A percentile compares a stretch with the other conserved stretches of the same genome.
phyloP scores from a whole-genome alignment of 2,329 filamentous ascomycete species.

The Pseudogymnoascus sp. region DNA sequence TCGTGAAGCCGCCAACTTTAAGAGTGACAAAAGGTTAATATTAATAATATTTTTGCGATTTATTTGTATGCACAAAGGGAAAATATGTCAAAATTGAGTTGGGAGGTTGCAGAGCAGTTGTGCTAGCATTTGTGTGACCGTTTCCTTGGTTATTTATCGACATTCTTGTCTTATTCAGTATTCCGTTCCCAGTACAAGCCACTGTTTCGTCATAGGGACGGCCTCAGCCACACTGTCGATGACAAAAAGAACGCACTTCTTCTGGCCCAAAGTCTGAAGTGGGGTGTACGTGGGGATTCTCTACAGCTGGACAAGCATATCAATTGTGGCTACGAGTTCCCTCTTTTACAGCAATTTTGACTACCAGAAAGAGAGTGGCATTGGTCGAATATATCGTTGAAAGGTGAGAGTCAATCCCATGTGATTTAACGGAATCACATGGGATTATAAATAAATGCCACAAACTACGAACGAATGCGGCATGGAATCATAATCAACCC shows the following conservation, averaged over 20 bases:
- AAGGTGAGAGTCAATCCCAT: background rate
- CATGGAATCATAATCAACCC: background rate
- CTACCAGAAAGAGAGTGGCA: background rate
- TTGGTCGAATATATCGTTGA: background rate
- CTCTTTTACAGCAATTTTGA: background rate
- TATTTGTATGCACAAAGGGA: background rate
- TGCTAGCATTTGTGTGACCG: background rate
- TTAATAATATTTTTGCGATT: no score
- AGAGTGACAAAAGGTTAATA: background rate
- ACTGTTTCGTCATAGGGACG: slow-evolving; percentile 5
- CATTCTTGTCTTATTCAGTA: slow-evolving; percentile 8
- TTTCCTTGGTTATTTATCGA: slow-evolving; percentile 1
- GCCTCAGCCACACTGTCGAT: background rate
- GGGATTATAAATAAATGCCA: background rate
- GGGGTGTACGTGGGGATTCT: background rate
- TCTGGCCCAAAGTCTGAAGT: background rate
- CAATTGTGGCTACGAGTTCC: background rate
- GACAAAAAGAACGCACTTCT: background rate
- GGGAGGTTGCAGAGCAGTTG: background rate
- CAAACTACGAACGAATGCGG: background rate
- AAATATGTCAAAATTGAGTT: background rate
- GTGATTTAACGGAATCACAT: background rate
- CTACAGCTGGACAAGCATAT: slow-evolving; percentile 2
- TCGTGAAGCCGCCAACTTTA: background rate
- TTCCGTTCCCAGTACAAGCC: slow-evolving; percentile 9